Conservation (phyloP, 768 basidiomycete species). For the Pisolithus microcarpus region DNA sequence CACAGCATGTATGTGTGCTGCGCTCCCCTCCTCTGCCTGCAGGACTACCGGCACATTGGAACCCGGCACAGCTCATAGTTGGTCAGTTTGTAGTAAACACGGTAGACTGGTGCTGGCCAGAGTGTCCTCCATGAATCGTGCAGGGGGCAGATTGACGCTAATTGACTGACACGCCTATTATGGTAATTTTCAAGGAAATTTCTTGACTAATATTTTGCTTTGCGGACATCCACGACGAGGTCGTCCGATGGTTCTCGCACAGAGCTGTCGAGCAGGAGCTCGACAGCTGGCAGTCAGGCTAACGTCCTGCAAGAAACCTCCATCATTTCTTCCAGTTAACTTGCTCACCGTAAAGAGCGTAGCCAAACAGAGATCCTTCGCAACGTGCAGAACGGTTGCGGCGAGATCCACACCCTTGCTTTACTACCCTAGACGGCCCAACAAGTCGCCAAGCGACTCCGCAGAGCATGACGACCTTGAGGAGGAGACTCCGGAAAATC, state of each 20-base stretch:
- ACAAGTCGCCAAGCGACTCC: constrained; percentile 23
- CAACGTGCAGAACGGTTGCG: constrained; percentile 14
- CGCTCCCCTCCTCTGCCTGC: no score
- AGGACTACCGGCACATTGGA: no score
- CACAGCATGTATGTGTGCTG: no score
- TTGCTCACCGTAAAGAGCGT: constrained; percentile 5
- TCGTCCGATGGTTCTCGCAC: constrained; percentile 18
- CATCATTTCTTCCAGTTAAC: background rate
- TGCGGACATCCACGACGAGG: constrained; percentile 5
- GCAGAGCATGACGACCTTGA: constrained; percentile 18
- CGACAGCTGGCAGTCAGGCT: background rate
- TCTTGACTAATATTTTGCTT: background rate
- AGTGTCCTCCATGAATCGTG: no score
- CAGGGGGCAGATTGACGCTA: no score
- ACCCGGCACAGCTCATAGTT: no score
- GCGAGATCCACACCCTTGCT: constrained; percentile 28
- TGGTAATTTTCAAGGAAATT: background rate
- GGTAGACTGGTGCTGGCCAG: no score
- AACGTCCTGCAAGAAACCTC: no score
- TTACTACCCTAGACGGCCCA: constrained; percentile 33
- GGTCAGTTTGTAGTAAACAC: no score
- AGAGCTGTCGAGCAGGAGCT: constrained; percentile 10
- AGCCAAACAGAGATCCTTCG: constrained; percentile 19
- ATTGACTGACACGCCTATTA: no score
- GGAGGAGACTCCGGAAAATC: constrained; percentile 19